Conservation (phyloP, 2,329 filamentous ascomycete species). For the Aspergillus felis region DNA sequence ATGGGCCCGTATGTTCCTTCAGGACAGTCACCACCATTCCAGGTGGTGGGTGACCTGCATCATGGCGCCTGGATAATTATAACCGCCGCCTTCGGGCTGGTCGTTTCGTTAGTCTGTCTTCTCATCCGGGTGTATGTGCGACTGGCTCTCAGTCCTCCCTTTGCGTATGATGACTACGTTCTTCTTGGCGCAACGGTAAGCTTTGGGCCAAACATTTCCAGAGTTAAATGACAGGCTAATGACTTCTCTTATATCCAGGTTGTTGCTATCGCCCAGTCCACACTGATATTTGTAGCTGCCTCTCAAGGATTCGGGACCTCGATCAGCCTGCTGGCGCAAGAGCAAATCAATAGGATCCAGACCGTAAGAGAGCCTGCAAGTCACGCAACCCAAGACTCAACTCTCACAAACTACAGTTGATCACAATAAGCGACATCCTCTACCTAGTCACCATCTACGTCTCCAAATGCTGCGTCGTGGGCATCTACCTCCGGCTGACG, state of each 20-base stretch:
- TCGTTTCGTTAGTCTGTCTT: constrained; percentile 33
- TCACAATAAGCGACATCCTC: constrained; percentile 41
- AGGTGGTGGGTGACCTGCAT: constrained; percentile 37
- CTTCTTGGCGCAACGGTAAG: constrained; percentile 31
- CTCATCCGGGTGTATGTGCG: constrained; percentile 36
- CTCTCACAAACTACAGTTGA: constrained; percentile 14
- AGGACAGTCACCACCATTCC: constrained; percentile 34
- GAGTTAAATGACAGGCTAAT: not conserved
- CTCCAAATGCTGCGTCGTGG: constrained; percentile 35
- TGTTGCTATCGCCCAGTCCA: constrained; percentile 29
- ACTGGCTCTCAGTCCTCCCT: constrained; percentile 28
- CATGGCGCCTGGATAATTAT: constrained; percentile 40
- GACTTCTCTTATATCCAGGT: constrained; percentile 12
- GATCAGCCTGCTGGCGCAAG: constrained; percentile 21
- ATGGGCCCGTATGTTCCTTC: constrained; percentile 31
- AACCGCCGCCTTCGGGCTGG: constrained; percentile 34
- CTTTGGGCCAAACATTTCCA: not conserved
- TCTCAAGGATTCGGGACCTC: constrained; percentile 33
- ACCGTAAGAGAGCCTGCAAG: constrained; percentile 15
- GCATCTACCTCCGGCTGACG: constrained; percentile 45
- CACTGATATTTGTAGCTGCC: constrained; percentile 27
- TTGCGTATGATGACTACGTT: constrained; percentile 33
- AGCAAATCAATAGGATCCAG: constrained; percentile 24
- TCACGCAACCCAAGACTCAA: not conserved
- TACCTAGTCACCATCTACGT: constrained; percentile 42